Base-by-base conservation (phyloP, 306 rosid species). In the Castanea crenata region DNA sequence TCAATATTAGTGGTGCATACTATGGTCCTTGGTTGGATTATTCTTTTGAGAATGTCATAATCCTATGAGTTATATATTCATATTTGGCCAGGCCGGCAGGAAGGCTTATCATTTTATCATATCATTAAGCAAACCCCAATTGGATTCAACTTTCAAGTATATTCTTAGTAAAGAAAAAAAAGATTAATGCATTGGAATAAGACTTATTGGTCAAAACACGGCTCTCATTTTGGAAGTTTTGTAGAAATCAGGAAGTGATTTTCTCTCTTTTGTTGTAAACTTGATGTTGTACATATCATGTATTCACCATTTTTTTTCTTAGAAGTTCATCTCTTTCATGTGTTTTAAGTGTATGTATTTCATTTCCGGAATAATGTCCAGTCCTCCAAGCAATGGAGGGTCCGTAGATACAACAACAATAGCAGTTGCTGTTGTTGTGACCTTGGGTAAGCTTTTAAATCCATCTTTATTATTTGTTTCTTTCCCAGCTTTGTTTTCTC, bases 361-460 rank as follows among this genome's bases (percentile, higher is more conserved):
- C 23, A 75, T 55, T 61, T 74, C 32, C 70, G 6, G 71, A 56
- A n/a, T 58, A 78, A 83, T 78, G 88, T 81, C 88, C 23, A 69
- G 41, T 34, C 6, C 38, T 34, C 7, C 38, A 5, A 34, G 38
- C 38, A 34, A 34, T 34, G 38, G 38, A 34, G 38, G 38, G 38
- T 5, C 38, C 6, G 38, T 34, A 34, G 38, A 5, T 44, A 10
- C 10, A 44, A 10, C 51, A 44, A 41, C 49, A 41, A 10, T 3
- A 4, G 14, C 5, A 23, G 49, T 15, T 55, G 41, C 11, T 12
- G 0, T 35, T 34, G 38, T 57, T 57, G 49, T 38, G 16, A 5
- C 6, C 38, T 34, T 69, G 19, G 75, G 81, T 69, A 77, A 5
- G 72, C n/a, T 34, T 35, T 29, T 27, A 31, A 7, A 6, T 44